Percentiles rank a stretch among this genome's conserved stretches.
phyloP scores from a whole-genome alignment of 768 basidiomycete species.

The Sistotremastrum suecicum region DNA sequence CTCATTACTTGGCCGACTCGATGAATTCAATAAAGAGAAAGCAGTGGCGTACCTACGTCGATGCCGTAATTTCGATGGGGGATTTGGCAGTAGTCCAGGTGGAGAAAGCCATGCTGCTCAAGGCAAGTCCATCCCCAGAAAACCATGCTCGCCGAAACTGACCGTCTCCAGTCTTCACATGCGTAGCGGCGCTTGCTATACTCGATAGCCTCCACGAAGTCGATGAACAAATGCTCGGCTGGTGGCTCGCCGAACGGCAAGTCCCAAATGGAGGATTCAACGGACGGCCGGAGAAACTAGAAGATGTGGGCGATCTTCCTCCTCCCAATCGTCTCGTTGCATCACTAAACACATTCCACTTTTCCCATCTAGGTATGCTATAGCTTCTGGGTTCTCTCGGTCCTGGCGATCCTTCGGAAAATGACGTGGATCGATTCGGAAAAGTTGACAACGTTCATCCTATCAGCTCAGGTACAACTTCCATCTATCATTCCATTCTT shows the following conservation, averaged over 20 bases:
- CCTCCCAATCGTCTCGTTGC: not conserved
- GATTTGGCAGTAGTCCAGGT: constrained; percentile 72
- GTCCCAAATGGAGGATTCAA: constrained; percentile 89
- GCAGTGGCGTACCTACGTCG: constrained; percentile 57
- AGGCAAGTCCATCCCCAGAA: constrained; percentile 35
- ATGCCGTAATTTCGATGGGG: constrained; percentile 92
- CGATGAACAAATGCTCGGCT: constrained; percentile 65
- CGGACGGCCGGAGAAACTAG: constrained; percentile 93
- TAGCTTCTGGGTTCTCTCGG: constrained; percentile 90
- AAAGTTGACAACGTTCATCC: constrained; percentile 67
- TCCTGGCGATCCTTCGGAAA: constrained; percentile 71
- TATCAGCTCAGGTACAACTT: constrained; percentile 63
- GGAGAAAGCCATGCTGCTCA: constrained; percentile 90
- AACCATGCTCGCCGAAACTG: constrained; percentile 1
- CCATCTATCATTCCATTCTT: not conserved
- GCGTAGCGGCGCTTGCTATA: constrained; percentile 76
- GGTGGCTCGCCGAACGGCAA: constrained; percentile 94
- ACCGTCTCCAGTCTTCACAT: constrained; percentile 61
- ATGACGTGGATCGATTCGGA: constrained; percentile 78
- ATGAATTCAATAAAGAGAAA: constrained; percentile 47
- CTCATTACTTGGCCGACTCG: constrained; percentile 64
- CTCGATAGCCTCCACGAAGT: constrained; percentile 70
- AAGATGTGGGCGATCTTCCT: constrained; percentile 51
- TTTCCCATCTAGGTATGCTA: constrained; percentile 71
- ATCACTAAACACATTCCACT: not conserved